Conservation (phyloP, 371 early-diverging fungal species). For the Syncephalis fuscata region DNA sequence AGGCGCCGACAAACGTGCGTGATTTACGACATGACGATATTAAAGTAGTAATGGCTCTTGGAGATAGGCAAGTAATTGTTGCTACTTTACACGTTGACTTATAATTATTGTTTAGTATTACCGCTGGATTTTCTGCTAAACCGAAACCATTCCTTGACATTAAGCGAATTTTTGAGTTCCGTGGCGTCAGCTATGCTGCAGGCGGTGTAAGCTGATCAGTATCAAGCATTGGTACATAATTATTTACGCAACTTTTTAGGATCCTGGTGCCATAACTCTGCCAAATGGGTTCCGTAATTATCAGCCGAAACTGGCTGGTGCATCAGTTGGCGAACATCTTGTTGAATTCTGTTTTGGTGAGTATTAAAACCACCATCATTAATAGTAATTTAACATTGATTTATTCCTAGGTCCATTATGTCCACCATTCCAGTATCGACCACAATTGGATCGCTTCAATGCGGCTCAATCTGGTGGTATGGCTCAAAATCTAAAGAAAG, state of each 20-base stretch:
- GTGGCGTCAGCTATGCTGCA: slow-evolving; percentile 28
- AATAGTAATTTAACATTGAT: slow-evolving; percentile 7
- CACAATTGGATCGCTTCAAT: slow-evolving; percentile 17
- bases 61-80: slow-evolving; percentile 22
- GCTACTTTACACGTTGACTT: too few species aligned
- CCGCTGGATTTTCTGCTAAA: too few species aligned
- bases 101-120: too few species aligned
- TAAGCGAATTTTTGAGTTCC: slow-evolving; percentile 1
- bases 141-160: too few species aligned
- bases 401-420: too few species aligned
- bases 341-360: slow-evolving; percentile 24
- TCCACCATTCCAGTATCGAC: slow-evolving; percentile 8
- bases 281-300: slow-evolving; percentile 25
- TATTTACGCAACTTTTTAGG: slow-evolving; percentile 8
- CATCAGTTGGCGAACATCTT: slow-evolving; percentile 20
- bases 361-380: slow-evolving; percentile 9
- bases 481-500: slow-evolving; percentile 18
- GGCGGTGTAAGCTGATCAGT: slow-evolving; percentile 20
- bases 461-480: slow-evolving; percentile 29
- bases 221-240: not conserved
- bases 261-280: slow-evolving; percentile 16
- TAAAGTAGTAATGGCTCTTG: slow-evolving; percentile 34
- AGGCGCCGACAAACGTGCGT: slow-evolving; percentile 11
- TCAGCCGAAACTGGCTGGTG: slow-evolving; percentile 15
- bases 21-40: slow-evolving; percentile 43